These are phyloP conservation scores for Madurella mycetomatis DNA, from an alignment of 2,329 filamentous ascomycete genomes.

Conservation along the genomic window DNA sequence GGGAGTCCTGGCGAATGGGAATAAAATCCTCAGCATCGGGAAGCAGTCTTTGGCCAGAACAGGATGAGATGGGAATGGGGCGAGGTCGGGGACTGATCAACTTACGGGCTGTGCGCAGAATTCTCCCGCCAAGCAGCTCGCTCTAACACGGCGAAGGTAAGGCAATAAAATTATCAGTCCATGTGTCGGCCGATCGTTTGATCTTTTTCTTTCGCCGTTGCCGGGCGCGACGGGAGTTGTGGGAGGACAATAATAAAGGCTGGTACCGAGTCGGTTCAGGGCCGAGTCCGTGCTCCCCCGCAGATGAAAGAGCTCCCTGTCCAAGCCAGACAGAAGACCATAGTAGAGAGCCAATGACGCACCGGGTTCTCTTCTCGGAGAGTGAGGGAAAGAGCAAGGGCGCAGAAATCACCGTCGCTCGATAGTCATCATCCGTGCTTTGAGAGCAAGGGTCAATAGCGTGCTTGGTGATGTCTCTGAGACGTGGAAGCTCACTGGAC, in stretches of 20 bases:
- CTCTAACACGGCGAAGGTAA: neutral
- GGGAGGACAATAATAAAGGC: neutral
- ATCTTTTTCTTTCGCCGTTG: neutral
- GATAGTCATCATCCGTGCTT: neutral
- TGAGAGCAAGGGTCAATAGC: neutral
- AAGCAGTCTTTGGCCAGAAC: neutral
- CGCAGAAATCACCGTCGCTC: neutral
- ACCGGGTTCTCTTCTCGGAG: too few relatives aligned
- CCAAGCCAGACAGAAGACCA: neutral
- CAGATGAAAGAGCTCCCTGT: slow-evolving; percentile 8
- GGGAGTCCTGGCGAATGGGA: slow-evolving; percentile 11
- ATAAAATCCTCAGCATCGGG: neutral
- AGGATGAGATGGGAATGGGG: neutral
- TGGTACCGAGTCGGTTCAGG: neutral
- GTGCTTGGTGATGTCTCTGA: slow-evolving; percentile 1
- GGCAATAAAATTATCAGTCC: too few relatives aligned
- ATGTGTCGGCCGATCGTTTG: neutral
- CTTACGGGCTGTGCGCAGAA: neutral
- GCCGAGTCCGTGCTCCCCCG: neutral
- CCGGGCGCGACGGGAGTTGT: neutral
- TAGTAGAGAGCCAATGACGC: neutral
- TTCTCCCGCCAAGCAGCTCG: neutral
- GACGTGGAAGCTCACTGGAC: neutral
- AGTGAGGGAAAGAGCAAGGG: too few relatives aligned
- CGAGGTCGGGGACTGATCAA: neutral